These are phyloP conservation scores for Setaria viridis DNA, from an alignment of 202 grass and related monocot genomes.

Conservation along the genomic window DNA sequence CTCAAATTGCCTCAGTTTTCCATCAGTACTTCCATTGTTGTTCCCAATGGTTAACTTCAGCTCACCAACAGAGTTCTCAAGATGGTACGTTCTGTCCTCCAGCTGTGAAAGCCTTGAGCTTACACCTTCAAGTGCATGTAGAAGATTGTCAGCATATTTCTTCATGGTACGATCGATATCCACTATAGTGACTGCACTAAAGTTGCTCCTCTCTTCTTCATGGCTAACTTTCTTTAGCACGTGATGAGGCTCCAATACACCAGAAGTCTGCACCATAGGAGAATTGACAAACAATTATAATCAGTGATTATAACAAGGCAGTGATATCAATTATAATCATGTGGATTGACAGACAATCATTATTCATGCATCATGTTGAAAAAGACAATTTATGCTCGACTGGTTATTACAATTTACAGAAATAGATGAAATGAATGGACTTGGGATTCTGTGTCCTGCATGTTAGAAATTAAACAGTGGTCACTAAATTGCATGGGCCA, in stretches of 20 bases:
- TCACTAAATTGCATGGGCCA: not conserved
- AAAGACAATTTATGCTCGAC: not conserved
- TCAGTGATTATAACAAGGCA: not conserved
- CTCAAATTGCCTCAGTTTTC: constrained; percentile 89
- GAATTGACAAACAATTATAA: not conserved
- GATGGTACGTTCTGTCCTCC: constrained; percentile 72
- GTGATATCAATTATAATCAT: not conserved
- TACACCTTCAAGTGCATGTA: constrained; percentile 78
- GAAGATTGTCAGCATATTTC: constrained; percentile 82
- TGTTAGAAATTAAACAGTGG: constrained; percentile 3
- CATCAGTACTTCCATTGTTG: constrained; percentile 74
- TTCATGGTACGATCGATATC: constrained; percentile 89
- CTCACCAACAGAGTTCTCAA: constrained; percentile 72
- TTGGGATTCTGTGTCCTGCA: not conserved
- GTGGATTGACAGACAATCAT: not conserved
- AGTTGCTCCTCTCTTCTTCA: constrained; percentile 71
- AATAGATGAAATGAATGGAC: not conserved
- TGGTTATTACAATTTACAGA: constrained; percentile 9
- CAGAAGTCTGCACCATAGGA: constrained; percentile 47
- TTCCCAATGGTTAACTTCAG: constrained; percentile 76
- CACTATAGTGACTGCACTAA: constrained; percentile 54
- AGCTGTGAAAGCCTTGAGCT: constrained; percentile 77
- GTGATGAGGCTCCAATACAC: constrained; percentile 64
- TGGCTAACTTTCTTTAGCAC: constrained; percentile 66
- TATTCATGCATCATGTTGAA: constrained; percentile 4